Evolutionary conservation across 371 early-diverging fungal genomes (phyloP), one percentile per base, ranked within the genome.

Genomic region (Saksenaea oblongispora): DNA sequence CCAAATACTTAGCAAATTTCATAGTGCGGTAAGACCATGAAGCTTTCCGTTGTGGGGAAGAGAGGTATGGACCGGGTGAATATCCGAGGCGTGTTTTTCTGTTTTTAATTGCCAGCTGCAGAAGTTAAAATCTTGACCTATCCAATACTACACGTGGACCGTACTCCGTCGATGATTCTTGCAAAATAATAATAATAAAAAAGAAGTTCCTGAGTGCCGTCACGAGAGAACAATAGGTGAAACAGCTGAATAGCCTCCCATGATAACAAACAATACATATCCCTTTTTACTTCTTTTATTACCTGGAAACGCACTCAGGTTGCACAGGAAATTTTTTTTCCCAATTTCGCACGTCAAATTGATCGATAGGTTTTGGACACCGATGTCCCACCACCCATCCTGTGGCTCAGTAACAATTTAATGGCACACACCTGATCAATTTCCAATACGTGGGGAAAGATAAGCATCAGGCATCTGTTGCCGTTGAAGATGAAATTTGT

Each of bases 1-100:
- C 88, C 13, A 94, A 75, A 62, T 86, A 81, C 70, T 93, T 91
- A 35, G 91, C 90, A 71, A 94, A 94, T 75, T 91, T 91, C 94
- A 94, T 93, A 34, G 28, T 47, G 51, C 22, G 18, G 22, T 47
- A 22, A 11, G 22, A 47, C 22, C 51, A 47, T 47, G 51, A 22
- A 39, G 11, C 39, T 39, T 39, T 39, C 39, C 11, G 39, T 39
- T 11, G 31, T 31, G 51, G 22, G 51, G 51, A 47, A 47, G 51
- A 47, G 51, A 47, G 17, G 51, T 47, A 22, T 47, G 22, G 22
- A 47, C 51, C 51, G 51, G 51, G 51, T 47, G 51, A 47, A 47
- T 47, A 47, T 47, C 51, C 51, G 51, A 47, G 51, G 51, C 51
- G 51, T 59, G 37, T 28, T 22, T 37, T 42, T 37, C 37, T 34